Evolutionary conservation across 169 alveolate species (phyloP).

Genomic region (Cryptosporidium andersoni): DNA sequence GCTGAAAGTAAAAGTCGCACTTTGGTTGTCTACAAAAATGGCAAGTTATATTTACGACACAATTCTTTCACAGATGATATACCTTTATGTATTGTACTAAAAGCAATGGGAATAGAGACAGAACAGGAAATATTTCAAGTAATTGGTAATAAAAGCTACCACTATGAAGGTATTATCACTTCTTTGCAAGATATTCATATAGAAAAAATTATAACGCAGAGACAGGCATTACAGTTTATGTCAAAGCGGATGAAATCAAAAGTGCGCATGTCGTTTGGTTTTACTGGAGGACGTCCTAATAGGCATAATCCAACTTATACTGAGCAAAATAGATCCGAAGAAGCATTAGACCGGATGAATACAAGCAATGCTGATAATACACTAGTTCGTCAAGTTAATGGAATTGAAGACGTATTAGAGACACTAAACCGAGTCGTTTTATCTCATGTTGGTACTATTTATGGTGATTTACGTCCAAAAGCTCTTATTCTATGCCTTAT

Average conservation of each 20-base stretch:
- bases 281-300: conserved; percentile 11
- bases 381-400: not conserved
- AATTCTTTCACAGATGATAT: conserved; percentile 95
- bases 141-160: conserved; percentile 85
- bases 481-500: conserved; percentile 92
- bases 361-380: not conserved
- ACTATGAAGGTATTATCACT: conserved; percentile 79
- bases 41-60: conserved; percentile 92
- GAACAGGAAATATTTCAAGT: conserved; percentile 98
- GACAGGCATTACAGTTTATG: conserved; percentile 88
- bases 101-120: conserved; percentile 97
- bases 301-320: not conserved
- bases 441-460: conserved; percentile 86
- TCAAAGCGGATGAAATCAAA: conserved; percentile 86
- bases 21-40: conserved; percentile 91
- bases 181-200: conserved; percentile 85
- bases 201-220: conserved; percentile 82
- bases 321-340: not conserved
- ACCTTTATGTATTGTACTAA: conserved; percentile 94
- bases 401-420: conserved; percentile 94
- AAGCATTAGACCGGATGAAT: not conserved
- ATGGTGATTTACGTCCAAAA: conserved; percentile 88
- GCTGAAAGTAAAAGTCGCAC: conserved; percentile 97
- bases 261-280: conserved; percentile 75
- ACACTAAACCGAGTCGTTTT: conserved; percentile 89